Conservation (phyloP, 805 yeast species). For the Nakazawaea molendinolei region DNA sequence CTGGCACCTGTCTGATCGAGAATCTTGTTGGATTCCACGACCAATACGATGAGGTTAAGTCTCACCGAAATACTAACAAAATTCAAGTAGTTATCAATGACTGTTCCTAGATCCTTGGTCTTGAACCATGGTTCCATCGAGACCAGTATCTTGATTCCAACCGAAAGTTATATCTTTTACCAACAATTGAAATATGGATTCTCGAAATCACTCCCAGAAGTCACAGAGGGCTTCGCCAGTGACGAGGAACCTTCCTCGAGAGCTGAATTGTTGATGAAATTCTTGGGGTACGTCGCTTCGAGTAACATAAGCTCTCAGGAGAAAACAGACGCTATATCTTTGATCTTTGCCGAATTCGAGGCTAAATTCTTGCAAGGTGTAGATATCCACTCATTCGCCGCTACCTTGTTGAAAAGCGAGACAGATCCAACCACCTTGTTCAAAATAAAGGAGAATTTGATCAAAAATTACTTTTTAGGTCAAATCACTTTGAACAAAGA, state of each 20-base stretch:
- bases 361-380: constrained; percentile 63
- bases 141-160: constrained; percentile 82
- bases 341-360: constrained; percentile 79
- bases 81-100: too few relatives aligned
- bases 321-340: constrained; percentile 52
- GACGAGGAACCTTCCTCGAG: constrained; percentile 86
- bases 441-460: constrained; percentile 63
- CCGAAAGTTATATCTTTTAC: constrained; percentile 68
- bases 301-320: constrained; percentile 22
- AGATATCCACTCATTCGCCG: constrained; percentile 88
- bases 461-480: constrained; percentile 65
- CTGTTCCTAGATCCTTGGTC: constrained; percentile 61
- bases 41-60: too few relatives aligned
- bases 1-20: too few relatives aligned
- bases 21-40: too few relatives aligned
- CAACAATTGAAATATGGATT: constrained; percentile 88
- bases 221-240: constrained; percentile 77
- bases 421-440: constrained; percentile 56
- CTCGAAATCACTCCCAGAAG: constrained; percentile 64
- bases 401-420: constrained; percentile 53
- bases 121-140: constrained; percentile 83
- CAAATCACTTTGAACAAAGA: constrained; percentile 23
- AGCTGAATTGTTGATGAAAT: constrained; percentile 77
- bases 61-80: too few relatives aligned
- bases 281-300: constrained; percentile 61